A percentile compares a stretch with the other conserved stretches of the same genome.
Evolutionary conservation across 2,329 filamentous ascomycete species (phyloP).

Genomic region (Stagonosporopsis tanaceti): DNA sequence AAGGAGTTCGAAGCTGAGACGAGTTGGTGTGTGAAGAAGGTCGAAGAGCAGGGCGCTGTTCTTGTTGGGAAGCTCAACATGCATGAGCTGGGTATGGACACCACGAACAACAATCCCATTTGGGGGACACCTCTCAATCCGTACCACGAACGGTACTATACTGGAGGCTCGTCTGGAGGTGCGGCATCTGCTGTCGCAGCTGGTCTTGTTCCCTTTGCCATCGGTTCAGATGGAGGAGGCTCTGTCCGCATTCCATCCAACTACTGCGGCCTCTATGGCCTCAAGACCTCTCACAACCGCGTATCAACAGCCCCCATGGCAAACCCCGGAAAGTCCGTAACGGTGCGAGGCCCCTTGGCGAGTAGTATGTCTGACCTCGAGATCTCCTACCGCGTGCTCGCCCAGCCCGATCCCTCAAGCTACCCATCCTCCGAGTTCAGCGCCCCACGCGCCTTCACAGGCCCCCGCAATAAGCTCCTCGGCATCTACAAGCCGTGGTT

Average conservation of each 20-base stretch:
- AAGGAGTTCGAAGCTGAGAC: constrained; percentile 59
- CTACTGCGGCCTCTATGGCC: constrained; percentile 82
- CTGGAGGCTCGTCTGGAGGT: constrained; percentile 82
- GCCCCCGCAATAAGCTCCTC: constrained; percentile 64
- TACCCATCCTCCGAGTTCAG: constrained; percentile 69
- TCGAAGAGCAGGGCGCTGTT: constrained; percentile 77
- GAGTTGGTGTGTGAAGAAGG: constrained; percentile 73
- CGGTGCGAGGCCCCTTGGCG: constrained; percentile 78
- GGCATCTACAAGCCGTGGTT: constrained; percentile 77
- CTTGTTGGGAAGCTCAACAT: constrained; percentile 79
- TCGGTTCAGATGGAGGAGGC: constrained; percentile 77
- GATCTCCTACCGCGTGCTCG: constrained; percentile 82
- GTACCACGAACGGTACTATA: constrained; percentile 77
- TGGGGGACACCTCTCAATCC: constrained; percentile 81
- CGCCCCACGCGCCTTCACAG: constrained; percentile 57
- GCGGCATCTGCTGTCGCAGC: constrained; percentile 73
- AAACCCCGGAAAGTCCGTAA: constrained; percentile 67
- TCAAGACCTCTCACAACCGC: constrained; percentile 80
- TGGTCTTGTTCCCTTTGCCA: constrained; percentile 76
- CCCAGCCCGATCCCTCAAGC: constrained; percentile 72
- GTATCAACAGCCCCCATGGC: constrained; percentile 66
- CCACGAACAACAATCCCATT: constrained; percentile 80
- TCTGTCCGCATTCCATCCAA: constrained; percentile 76
- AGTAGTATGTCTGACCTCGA: constrained; percentile 79
- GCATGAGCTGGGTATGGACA: constrained; percentile 83